These are phyloP conservation scores for Geotrichum klebahnii DNA, from an alignment of 1,139 yeast genomes.

Conservation along the genomic window DNA sequence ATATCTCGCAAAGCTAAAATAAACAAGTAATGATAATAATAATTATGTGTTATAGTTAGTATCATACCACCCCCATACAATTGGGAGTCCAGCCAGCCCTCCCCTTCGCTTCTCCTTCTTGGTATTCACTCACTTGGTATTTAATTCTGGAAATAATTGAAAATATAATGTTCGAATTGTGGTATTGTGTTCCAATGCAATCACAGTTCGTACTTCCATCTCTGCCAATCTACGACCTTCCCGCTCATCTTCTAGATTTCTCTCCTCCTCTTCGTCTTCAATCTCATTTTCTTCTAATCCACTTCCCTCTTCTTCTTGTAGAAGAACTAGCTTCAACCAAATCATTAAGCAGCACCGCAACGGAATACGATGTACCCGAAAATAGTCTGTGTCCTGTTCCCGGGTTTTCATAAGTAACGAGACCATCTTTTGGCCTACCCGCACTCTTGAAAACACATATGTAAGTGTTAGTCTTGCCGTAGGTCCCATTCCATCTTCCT, in stretches of 20 bases:
- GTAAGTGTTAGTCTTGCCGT: constrained; percentile 20
- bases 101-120: too few relatives aligned
- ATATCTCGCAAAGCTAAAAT: constrained; percentile 17
- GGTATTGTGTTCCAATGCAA: constrained; percentile 22
- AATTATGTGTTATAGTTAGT: not conserved
- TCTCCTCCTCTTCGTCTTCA: constrained; percentile 1
- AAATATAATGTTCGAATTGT: constrained; percentile 21
- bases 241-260: not conserved
- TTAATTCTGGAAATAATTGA: constrained; percentile 21
- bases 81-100: too few relatives aligned
- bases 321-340: constrained; percentile 19
- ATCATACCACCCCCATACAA: not conserved
- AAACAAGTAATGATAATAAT: not conserved
- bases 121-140: constrained; percentile 15
- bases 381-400: constrained; percentile 14
- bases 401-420: constrained; percentile 9
- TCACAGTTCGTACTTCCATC: constrained; percentile 17
- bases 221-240: constrained; percentile 3
- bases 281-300: not conserved
- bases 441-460: constrained; percentile 17
- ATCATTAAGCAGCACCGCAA: constrained; percentile 20
- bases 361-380: constrained; percentile 19
- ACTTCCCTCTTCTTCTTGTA: constrained; percentile 13
- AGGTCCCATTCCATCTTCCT: constrained; percentile 19
- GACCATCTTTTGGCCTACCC: constrained; percentile 15